These are phyloP conservation scores for Hibiscus tridactylites DNA, from an alignment of 345 rosid genomes.

Conservation along the genomic window DNA sequence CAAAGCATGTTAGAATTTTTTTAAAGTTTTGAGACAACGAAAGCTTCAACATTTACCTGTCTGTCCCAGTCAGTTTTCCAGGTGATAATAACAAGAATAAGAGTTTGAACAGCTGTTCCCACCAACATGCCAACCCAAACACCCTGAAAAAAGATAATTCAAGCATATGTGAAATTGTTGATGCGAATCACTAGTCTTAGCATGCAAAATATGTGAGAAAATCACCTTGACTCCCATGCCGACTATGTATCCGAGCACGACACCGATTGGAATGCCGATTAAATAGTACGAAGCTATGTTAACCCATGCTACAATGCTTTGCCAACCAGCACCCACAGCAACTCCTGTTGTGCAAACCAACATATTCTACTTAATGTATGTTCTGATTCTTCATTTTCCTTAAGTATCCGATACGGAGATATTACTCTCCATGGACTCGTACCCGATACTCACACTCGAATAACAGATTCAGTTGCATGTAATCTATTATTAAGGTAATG, in stretches of 20 bases:
- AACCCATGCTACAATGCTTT: slow-evolving; percentile 62
- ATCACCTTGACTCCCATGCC: slow-evolving; percentile 55
- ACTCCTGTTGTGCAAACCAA: slow-evolving; percentile 37
- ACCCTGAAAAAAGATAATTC: slow-evolving; percentile 30
- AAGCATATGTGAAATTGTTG: no score
- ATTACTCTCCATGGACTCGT: neutral
- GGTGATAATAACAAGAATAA: slow-evolving; percentile 47
- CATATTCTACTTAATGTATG: no score
- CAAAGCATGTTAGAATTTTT: neutral
- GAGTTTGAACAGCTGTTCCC: slow-evolving; percentile 58
- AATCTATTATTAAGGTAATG: neutral
- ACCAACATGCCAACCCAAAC: slow-evolving; percentile 81
- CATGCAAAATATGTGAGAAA: neutral
- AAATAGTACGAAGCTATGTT: slow-evolving; percentile 66
- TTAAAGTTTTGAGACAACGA: neutral
- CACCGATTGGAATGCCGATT: slow-evolving; percentile 62
- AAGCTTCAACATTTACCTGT: neutral
- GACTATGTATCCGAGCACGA: slow-evolving; percentile 47
- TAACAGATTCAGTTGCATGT: neutral
- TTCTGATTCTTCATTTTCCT: no score
- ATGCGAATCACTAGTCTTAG: no score
- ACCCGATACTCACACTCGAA: neutral
- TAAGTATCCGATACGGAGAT: no score
- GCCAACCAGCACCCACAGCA: slow-evolving; percentile 81
- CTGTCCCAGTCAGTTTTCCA: slow-evolving; percentile 63